Evolutionary conservation across 2,329 filamentous ascomycete species (phyloP), one percentile per base, ranked within the genome.

Genomic region (Aspergillus sergii): DNA sequence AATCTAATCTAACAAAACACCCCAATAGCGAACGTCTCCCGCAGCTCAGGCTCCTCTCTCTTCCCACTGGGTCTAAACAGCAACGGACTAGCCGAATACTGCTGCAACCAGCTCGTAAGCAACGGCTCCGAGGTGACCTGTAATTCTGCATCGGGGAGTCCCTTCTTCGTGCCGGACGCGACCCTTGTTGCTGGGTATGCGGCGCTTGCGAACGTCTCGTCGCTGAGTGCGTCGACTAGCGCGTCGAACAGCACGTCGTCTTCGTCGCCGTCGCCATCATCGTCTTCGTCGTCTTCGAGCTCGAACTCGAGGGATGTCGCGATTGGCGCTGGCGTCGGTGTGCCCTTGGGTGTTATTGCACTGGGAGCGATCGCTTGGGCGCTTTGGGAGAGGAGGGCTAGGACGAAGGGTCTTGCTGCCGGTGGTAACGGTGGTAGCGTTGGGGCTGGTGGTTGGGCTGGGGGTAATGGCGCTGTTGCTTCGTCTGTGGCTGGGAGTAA

Each of bases 121-220:
- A 21, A 34, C 28, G 30, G 51, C 23, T 50, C 46, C 19, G 19
- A 36, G 32, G 26, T 55, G 3, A n/a, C 11, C 51, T 55, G 51
- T 55, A 7, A 12, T 19, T n/a, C 51, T 41, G 21, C 12, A 12
- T 55, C 51, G n/a, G 51, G 51, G 19, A 32, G 28, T 23, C 9
- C 48, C 8, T 51, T 50, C 26, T 50, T 51, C 19, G 48, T 51
- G 28, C 28, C 48, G 48, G 48, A 51, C 9, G 48, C 28, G 3
- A n/a, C 51, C 32, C 51, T 55, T 9, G 21, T 55, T 16, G 51
- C 51, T 19, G 51, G 51, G n/a, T 55, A 36, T 55, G 51, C 51
- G 32, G 51, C 34, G 8, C 34, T 55, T 2, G 32, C 32, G 51
- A 55, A 55, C 23, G 21, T 55, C 3, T 55, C 51, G 12, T 55